Base-by-base conservation (phyloP, 208 protist species). In the Trypanosoma mega region DNA sequence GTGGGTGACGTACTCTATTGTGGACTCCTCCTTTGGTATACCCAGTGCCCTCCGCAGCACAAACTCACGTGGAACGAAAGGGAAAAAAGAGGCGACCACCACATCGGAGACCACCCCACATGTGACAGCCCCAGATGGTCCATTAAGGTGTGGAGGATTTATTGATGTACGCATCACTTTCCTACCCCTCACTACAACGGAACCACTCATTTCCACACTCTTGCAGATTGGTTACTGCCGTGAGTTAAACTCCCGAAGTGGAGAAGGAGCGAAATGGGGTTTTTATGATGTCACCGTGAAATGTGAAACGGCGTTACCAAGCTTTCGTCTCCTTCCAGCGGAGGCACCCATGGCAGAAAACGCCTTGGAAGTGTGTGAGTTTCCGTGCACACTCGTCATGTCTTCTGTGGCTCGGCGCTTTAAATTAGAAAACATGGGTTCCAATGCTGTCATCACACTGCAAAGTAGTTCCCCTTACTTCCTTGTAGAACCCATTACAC, bases 151-250 rank as follows among this genome's bases (percentile, higher is more conserved):
- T 50, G 85, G 85, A 30, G 89, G 86, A n/a, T 96, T 81, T 65
- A 68, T 96, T 12, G 85, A 93, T 58, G 82, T 96, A 21, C 68
- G 65, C 37, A 76, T 96, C 2, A 37, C 61, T 45, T 96, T 93
- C 57, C 43, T 68, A 34, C 85, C 89, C 0, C 60, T 75, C 45
- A 78, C 82, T 52, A 63, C 50, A 34, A 62, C 74, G 12, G 78
- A 78, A 44, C 75, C 77, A 20, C 34, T 52, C n/a, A 27, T 96
- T 43, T 68, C 53, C 4, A 50, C 67, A 24, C 41, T 74, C 37
- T 69, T 96, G 34, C 69, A 79, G 52, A 62, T 96, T 54, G 85
- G 85, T 7, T 73, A 87, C 37, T 77, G 80, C 24, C 71, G 81
- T 20, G 83, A 96, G 55, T 31, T 87, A 33, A 96, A 96, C 61